Base-by-base conservation (phyloP, 2,329 filamentous ascomycete genomes). In the Tolypocladium endophyticum region DNA sequence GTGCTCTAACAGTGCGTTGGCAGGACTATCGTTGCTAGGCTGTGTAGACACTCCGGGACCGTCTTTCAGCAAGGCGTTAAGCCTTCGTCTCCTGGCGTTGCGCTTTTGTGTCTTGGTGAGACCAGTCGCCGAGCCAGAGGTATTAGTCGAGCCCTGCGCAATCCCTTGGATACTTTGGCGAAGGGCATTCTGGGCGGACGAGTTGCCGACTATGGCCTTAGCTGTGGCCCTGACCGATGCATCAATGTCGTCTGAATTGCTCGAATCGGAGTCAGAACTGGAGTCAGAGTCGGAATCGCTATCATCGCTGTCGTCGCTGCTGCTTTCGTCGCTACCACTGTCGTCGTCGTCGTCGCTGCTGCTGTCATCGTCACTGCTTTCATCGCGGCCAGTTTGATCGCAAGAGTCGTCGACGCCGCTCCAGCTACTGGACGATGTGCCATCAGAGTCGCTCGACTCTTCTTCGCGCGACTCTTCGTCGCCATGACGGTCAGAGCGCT, bases 1-100 rank as follows among this genome's bases (percentile, higher is more conserved):
- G 54, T 76, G 72, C 4, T 73, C 73, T 6, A 70, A 60, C 7
- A 78, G 65, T 39, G 56, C 50, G 6, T 54, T 35, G 18, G 30
- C 18, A 23, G 50, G 8, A 33, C 11, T 14, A 3, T n/a, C 30
- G 20, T 36, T 54, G 30, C 50, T 14, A 4, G 50, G 11, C 50
- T 54, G 30, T 36, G 50, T 12, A 16, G n/a, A 30, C 25, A 23
- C 50, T n/a, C 30, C 9, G 16, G 14, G 20, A 2, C 33, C 30
- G 3, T 36, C 30, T 41, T 43, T 41, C 23, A 50, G 64, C 18
- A 65, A 14, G 2, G 62, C 63, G 59, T 76, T 75, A 3, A 71
- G 70, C 3, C 71, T 69, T 39, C 77, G 76, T 52, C 81, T 75
- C 35, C 82, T 74, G 11, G 75, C 76, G 62, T 85, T 85, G 7